These are phyloP conservation scores for Cydonia oblonga DNA, from an alignment of 331 rosid genomes.

Conservation along the genomic window DNA sequence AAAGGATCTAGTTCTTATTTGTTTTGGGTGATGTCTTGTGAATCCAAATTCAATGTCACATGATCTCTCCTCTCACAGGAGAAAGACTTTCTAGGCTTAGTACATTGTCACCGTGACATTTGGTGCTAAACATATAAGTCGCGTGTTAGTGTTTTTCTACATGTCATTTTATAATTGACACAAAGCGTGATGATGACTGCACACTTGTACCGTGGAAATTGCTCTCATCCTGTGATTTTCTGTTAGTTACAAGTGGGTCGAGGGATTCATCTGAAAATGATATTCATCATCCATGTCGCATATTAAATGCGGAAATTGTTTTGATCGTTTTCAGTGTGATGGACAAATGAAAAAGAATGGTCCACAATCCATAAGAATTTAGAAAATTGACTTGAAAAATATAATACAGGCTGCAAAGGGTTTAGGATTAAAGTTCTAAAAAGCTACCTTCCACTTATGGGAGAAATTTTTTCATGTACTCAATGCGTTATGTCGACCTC, in stretches of 20 bases:
- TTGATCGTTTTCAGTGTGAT: neutral
- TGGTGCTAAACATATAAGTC: accelerated
- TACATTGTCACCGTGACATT: too few relatives aligned
- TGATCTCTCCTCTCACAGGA: neutral
- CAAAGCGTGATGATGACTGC: too few relatives aligned
- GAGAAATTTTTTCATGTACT: too few relatives aligned
- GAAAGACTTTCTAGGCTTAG: neutral
- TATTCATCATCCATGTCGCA: neutral
- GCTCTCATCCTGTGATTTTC: neutral
- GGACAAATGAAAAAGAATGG: neutral
- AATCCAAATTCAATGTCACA: neutral
- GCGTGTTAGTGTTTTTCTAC: too few relatives aligned
- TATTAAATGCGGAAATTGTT: neutral
- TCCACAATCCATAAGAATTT: neutral
- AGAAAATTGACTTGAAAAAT: neutral
- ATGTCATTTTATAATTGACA: too few relatives aligned
- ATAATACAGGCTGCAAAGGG: neutral
- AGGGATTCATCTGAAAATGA: neutral
- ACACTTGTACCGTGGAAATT: too few relatives aligned
- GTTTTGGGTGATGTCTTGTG: neutral
- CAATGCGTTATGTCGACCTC: too few relatives aligned
- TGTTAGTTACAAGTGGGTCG: neutral
- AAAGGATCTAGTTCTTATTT: too few relatives aligned
- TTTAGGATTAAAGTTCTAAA: neutral
- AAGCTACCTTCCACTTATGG: too few relatives aligned